Base-by-base conservation (phyloP, 805 yeast genomes). In the Pichia occidentalis region DNA sequence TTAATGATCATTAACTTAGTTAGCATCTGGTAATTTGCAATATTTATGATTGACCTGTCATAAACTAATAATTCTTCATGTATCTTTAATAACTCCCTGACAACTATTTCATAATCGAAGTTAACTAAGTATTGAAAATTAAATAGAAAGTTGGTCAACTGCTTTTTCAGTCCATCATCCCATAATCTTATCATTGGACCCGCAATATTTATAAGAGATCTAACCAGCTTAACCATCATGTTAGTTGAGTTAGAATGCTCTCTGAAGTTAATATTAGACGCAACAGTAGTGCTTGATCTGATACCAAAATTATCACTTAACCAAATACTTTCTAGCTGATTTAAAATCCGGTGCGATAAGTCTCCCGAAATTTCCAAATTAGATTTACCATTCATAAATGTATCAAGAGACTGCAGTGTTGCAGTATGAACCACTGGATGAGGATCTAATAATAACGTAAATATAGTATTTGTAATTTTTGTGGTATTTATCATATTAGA, bases 401-500 rank as follows among this genome's bases (percentile, higher is more conserved):
- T 60, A 3, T 72, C 58, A 29, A 82, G 54, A 0, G 92, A 72
- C 32, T 71, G 71, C 48, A 87, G 55, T 1, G 90, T 68, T 69
- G 87, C 80, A 38, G 74, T 70, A 53, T 85, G 88, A 13, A 92
- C 87, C 1, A 75, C 63, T 0, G 96, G 95, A 53, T 88, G 90
- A 0, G 95, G 88, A 57, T 90, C 97, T 16, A 62, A 62, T 4
- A 79, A 56, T 21, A 90, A 64, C 12, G 83, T 77, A 26, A 70
- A 57, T 3, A 78, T 52, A 4, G 85, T 75, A 24, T 76, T 77
- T 40, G 70, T 64, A 4, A 80, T 70, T 4, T 71, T 53, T 23
- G 67, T 65, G 4, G 70, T 56, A 7, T 77, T 53, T 18, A 45
- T 37, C 18, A 53, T 36, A 24, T 43, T 45, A 7, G 60, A 48